These are phyloP conservation scores for Fusarium pseudograminearum DNA, from an alignment of 2,329 filamentous ascomycete genomes.

Conservation along the genomic window DNA sequence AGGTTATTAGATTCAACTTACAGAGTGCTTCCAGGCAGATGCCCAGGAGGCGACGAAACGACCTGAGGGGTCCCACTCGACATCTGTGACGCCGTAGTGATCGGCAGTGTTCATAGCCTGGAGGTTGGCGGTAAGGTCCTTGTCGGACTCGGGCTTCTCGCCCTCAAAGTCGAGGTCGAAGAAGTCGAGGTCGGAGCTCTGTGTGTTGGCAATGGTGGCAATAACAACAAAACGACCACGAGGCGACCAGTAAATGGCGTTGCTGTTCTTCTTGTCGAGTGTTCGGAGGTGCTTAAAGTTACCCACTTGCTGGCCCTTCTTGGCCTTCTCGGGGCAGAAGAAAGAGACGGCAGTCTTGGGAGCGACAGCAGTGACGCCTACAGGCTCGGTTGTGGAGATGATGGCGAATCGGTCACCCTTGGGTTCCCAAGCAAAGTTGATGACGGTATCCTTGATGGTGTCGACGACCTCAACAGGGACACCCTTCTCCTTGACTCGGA, in stretches of 20 bases:
- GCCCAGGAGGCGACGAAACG: conserved; percentile 95
- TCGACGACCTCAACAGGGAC: conserved; percentile 98
- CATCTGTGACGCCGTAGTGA: conserved; percentile 97
- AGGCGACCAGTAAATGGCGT: conserved; percentile 99
- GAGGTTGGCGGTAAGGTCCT: conserved; percentile 93
- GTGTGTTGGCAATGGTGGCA: conserved; percentile 90
- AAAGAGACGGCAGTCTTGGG: conserved; percentile 96
- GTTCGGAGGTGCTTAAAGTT: conserved; percentile 98
- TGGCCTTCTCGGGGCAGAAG: conserved; percentile 96
- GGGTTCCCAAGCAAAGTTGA: conserved; percentile 99
- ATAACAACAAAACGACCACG: conserved; percentile 95
- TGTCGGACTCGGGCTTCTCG: conserved; percentile 91
- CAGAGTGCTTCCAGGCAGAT: conserved; percentile 93
- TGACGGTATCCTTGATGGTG: conserved; percentile 96
- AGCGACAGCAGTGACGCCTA: conserved; percentile 80
- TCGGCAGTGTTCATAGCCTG: conserved; percentile 94
- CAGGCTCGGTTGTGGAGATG: conserved; percentile 91
- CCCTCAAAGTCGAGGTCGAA: conserved; percentile 98
- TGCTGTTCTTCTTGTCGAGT: conserved; percentile 99
- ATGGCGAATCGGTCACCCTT: conserved; percentile 98
- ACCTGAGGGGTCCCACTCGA: conserved; percentile 98
- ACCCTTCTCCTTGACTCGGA: conserved; percentile 96
- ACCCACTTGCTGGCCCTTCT: conserved; percentile 85
- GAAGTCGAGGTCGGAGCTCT: conserved; percentile 96
- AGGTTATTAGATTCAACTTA: conserved; percentile 63